A percentile compares a stretch with the other conserved stretches of the same genome.
Evolutionary conservation across 108 stramenopile species (phyloP).

Genomic region (Cyclostephanos tholiformis): DNA sequence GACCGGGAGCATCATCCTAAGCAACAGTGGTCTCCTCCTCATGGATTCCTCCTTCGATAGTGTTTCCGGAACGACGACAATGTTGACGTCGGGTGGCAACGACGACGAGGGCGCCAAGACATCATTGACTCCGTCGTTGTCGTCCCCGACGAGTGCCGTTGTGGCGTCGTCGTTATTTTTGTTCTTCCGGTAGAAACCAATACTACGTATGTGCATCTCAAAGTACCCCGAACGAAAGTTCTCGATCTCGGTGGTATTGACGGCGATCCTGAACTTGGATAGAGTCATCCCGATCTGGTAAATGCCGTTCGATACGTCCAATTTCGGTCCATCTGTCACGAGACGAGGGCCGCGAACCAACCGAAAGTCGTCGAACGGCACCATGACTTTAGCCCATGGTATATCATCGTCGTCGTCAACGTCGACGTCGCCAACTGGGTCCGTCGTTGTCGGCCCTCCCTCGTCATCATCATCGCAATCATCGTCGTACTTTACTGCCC

Average conservation of each 20-base stretch:
- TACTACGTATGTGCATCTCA: slow-evolving; percentile 66
- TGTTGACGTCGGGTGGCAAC: neutral
- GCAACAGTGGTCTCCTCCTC: slow-evolving; percentile 55
- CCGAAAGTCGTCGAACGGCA: slow-evolving; percentile 69
- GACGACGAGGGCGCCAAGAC: neutral
- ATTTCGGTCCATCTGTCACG: slow-evolving; percentile 59
- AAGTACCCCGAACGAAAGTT: slow-evolving; percentile 82
- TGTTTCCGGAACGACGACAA: slow-evolving; percentile 34
- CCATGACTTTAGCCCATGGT: slow-evolving; percentile 55
- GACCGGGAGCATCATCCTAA: slow-evolving; percentile 68
- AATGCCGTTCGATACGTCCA: slow-evolving; percentile 63
- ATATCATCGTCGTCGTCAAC: slow-evolving; percentile 18
- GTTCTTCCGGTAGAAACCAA: slow-evolving; percentile 58
- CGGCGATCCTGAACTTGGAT: slow-evolving; percentile 68
- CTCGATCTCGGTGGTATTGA: slow-evolving; percentile 61
- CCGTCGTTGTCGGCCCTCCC: too few species aligned
- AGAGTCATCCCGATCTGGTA: slow-evolving; percentile 82
- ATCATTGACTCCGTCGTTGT: neutral
- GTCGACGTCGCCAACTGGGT: neutral
- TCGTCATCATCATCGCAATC: too few species aligned
- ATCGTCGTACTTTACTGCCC: too few species aligned
- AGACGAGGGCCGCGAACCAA: slow-evolving; percentile 72
- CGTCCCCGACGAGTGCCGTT: neutral
- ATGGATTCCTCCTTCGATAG: slow-evolving; percentile 60
- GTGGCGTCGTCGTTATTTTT: neutral